Conservation (phyloP, 331 rosid species). For the Telfairia occidentalis region DNA sequence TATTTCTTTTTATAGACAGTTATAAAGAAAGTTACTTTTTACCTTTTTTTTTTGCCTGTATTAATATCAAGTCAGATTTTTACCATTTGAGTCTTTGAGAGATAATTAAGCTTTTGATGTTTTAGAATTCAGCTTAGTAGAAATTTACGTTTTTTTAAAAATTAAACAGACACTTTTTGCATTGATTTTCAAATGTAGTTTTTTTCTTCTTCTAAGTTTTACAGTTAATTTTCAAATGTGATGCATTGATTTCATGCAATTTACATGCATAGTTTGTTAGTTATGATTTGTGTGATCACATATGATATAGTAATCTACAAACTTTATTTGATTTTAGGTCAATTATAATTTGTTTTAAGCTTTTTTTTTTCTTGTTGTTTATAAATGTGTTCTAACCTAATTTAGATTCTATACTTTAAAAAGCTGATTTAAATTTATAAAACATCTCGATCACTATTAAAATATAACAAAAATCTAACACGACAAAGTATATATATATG, state of each 20-base stretch:
- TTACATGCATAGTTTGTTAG: not conserved
- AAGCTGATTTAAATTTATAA: not conserved
- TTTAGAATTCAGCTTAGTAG: not conserved
- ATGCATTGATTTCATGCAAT: not conserved
- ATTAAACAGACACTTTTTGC: not conserved
- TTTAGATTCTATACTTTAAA: not conserved
- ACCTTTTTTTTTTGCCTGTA: too few relatives aligned
- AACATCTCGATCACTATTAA: too few relatives aligned
- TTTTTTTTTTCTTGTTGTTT: not conserved
- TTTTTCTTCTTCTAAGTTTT: not conserved
- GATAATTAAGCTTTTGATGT: not conserved
- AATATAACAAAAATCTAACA: not conserved
- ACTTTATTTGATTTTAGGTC: not conserved
- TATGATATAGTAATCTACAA: not conserved
- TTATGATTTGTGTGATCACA: not conserved
- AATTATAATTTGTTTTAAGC: not conserved
- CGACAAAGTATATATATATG: not conserved
- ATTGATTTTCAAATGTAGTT: not conserved
- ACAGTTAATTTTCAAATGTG: not conserved
- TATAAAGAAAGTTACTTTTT: not conserved
- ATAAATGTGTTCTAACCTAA: not conserved
- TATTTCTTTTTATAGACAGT: not conserved
- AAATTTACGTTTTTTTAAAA: not conserved
- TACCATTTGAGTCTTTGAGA: not conserved
- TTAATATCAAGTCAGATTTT: not conserved